These are phyloP conservation scores for Aspergillus aculeatinus DNA, from an alignment of 2,329 filamentous ascomycete genomes.

Conservation along the genomic window DNA sequence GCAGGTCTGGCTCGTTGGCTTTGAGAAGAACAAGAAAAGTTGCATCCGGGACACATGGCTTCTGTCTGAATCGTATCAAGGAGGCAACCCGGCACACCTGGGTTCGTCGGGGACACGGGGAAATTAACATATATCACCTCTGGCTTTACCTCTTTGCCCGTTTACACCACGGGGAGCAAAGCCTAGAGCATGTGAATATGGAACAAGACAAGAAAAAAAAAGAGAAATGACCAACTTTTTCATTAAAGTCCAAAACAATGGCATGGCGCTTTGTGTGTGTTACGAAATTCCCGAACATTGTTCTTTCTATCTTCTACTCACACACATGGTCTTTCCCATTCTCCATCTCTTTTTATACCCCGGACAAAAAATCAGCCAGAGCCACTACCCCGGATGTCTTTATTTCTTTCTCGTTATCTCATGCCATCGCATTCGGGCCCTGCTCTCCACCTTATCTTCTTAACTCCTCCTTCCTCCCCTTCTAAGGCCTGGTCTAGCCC, in stretches of 20 bases:
- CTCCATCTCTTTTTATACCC: not conserved
- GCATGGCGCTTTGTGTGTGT: slow-evolving; percentile 31
- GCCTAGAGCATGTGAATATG: slow-evolving; percentile 2
- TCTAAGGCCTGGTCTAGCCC: not conserved
- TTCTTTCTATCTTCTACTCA: not conserved
- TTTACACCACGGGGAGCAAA: not conserved
- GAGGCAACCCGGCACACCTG: slow-evolving; percentile 14
- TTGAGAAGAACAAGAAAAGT: slow-evolving; percentile 2
- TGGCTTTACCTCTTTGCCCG: slow-evolving; percentile 14
- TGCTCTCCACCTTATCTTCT: not conserved
- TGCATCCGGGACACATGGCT: slow-evolving; percentile 18
- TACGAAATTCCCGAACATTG: slow-evolving; percentile 17
- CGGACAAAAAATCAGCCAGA: not conserved
- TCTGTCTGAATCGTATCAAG: slow-evolving; percentile 10
- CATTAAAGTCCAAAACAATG: slow-evolving; percentile 24
- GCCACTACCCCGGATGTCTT: not conserved
- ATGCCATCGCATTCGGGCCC: not conserved
- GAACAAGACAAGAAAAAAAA: slow-evolving; percentile 11
- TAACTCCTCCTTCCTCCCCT: not conserved
- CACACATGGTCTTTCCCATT: not conserved
- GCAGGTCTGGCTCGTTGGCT: slow-evolving; percentile 24
- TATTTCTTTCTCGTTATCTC: not conserved
- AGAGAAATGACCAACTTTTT: slow-evolving; percentile 23
- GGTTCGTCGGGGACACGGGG: slow-evolving; percentile 19
- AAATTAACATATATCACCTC: slow-evolving; percentile 11